Base-by-base conservation (phyloP, 176 grass and related monocot genomes). In the Triticum dicoccoides region DNA sequence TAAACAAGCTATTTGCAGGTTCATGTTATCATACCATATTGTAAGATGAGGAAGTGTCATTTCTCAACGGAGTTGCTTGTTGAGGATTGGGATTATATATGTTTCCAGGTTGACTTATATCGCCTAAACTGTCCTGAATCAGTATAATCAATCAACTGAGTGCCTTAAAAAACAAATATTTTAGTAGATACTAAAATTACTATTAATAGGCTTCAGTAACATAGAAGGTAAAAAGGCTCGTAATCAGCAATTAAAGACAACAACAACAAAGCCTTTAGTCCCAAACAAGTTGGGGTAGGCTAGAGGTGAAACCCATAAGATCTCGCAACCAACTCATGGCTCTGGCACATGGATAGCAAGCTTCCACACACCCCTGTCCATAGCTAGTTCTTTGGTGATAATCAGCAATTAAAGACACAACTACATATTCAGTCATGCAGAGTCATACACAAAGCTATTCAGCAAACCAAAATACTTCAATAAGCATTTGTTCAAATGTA, bases 101-200 rank as follows among this genome's bases (percentile, higher is more conserved):
- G 45, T 78, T 83, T 72, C 80, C 88, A 84, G 85, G 75, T 78
- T 90, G 85, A 92, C 59, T 54, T 61, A 73, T 81, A 80, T 84
- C 81, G 35, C 77, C 79, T 83, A 90, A 90, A 90, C 86, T 88
- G 84, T 74, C 85, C 88, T 95, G 87, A 72, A 90, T 88, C 67
- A 85, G 72, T 87, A 82, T 62, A 93, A 90, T 63, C 56, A 75
- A 3, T 75, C 71, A 84, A 92, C 20, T 77, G 51, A 89, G 82
- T 71, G 12, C 87, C 61, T 71, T 37, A 73, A 54, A 82, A 68
- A 58, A 41, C 66, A 59, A n/a, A 65, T n/a, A 74, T 12, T 59
- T 77, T 69, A 35, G 34, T 42, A 64, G 18, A 78, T 39, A 69
- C 69, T 29, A 63, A 64, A 64, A 78, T 21, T 10, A 17, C 15